A percentile compares a stretch with the other conserved stretches of the same genome.
phyloP scores from a whole-genome alignment of 176 grass and related monocot genomes.

The Miscanthus lutarioriparius region DNA sequence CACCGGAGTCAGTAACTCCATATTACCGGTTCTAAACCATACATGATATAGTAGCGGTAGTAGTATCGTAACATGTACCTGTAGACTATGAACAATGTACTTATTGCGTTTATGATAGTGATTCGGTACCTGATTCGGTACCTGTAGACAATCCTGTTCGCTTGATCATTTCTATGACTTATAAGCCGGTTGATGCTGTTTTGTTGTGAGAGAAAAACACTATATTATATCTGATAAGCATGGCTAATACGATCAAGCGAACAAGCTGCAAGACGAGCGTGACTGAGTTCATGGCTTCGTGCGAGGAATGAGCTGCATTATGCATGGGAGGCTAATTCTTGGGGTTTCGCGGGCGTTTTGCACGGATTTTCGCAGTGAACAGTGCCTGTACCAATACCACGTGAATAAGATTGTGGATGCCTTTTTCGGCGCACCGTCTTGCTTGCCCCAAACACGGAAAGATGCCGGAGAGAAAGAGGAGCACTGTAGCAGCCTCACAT shows the following conservation, averaged over 20 bases:
- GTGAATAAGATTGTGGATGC: neutral
- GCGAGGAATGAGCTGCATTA: neutral
- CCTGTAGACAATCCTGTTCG: neutral
- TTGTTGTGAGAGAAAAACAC: too few species aligned
- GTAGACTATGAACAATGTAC: too few species aligned
- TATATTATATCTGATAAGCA: too few species aligned
- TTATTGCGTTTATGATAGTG: too few species aligned
- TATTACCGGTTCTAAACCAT: too few species aligned
- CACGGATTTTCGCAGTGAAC: neutral
- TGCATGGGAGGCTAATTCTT: neutral
- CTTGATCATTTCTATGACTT: too few species aligned
- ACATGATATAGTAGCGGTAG: too few species aligned
- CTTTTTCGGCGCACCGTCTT: neutral
- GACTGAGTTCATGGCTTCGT: neutral
- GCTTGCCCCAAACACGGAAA: conserved; percentile 28
- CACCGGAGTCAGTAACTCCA: too few species aligned
- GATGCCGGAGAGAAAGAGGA: conserved; percentile 1
- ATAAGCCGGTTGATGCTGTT: too few species aligned
- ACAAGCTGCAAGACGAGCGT: neutral
- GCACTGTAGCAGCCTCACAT: conserved; percentile 24
- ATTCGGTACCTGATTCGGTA: neutral
- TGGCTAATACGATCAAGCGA: too few species aligned
- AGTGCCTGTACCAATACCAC: neutral
- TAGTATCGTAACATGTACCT: too few species aligned
- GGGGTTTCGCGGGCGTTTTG: neutral